Conservation (phyloP, 2,329 filamentous ascomycete species). For the Corinectria fuckeliana region DNA sequence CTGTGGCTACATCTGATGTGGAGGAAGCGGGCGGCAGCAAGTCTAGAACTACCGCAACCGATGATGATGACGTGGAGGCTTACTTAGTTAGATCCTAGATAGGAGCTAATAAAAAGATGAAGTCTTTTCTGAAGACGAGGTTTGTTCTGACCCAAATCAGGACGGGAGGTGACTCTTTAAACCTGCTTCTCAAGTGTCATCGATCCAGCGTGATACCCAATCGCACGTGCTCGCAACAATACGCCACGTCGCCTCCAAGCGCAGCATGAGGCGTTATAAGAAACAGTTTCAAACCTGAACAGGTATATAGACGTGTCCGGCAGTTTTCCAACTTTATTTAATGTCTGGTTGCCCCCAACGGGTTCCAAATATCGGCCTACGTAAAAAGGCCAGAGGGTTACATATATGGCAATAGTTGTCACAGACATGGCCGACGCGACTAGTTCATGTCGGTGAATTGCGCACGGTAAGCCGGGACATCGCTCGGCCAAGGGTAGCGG, state of each 20-base stretch:
- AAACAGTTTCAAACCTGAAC: no score
- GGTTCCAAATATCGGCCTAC: neutral
- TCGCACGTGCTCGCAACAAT: no score
- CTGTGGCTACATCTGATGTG: slow-evolving; percentile 7
- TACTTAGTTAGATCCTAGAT: neutral
- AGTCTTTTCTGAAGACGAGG: neutral
- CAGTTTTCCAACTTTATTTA: neutral
- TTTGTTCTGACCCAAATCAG: neutral
- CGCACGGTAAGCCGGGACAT: neutral
- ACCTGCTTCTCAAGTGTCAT: neutral
- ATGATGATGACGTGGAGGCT: slow-evolving; percentile 13
- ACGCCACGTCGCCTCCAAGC: neutral
- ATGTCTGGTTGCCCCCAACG: neutral
- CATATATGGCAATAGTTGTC: neutral
- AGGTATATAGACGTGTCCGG: no score
- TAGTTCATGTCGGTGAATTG: neutral
- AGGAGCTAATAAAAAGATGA: neutral
- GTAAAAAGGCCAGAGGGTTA: neutral
- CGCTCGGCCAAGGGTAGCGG: neutral
- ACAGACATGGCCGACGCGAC: neutral
- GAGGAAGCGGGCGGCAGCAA: slow-evolving; percentile 9
- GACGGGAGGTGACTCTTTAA: neutral
- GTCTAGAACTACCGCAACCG: slow-evolving; percentile 8
- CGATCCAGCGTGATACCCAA: no score
- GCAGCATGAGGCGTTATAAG: no score